Evolutionary conservation across 2,329 filamentous ascomycete genomes (phyloP).

Genomic region (Thermoascus crustaceus): DNA sequence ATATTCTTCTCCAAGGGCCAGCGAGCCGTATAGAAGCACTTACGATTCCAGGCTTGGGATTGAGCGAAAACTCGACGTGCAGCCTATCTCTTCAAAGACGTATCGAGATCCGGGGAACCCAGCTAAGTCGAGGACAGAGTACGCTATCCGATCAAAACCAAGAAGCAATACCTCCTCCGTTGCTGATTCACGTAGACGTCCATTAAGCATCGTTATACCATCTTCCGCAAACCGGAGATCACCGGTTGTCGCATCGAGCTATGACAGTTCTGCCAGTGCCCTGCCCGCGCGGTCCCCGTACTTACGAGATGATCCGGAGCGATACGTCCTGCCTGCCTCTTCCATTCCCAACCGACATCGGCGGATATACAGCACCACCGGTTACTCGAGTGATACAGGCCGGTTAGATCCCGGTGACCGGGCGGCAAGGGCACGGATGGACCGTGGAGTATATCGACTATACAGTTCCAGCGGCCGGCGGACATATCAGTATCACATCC

Average conservation of each 20-base stretch:
- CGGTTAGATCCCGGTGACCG: slow-evolving; percentile 17
- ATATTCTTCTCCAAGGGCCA: slow-evolving; percentile 21
- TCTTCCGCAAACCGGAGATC: slow-evolving; percentile 13
- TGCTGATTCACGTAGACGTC: slow-evolving; percentile 19
- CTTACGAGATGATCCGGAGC: slow-evolving; percentile 20
- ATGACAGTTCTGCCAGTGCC: slow-evolving; percentile 26
- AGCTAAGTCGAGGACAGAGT: slow-evolving; percentile 28
- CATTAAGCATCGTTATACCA: slow-evolving; percentile 21
- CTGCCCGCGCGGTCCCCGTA: slow-evolving; percentile 15
- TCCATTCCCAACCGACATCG: slow-evolving; percentile 21
- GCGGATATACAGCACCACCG: slow-evolving; percentile 24
- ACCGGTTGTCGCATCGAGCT: slow-evolving; percentile 20
- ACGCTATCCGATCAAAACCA: slow-evolving; percentile 28
- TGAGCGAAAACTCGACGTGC: slow-evolving; percentile 24
- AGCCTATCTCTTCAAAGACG: slow-evolving; percentile 24
- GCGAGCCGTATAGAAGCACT: slow-evolving; percentile 16
- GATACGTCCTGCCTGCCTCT: slow-evolving; percentile 27
- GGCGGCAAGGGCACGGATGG: slow-evolving; percentile 13
- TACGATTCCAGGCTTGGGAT: slow-evolving; percentile 20
- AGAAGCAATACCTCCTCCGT: slow-evolving; percentile 28
- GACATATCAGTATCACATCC: slow-evolving; percentile 24
- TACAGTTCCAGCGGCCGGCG: slow-evolving; percentile 17
- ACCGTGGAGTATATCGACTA: slow-evolving; percentile 18
- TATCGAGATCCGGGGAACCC: slow-evolving; percentile 24
- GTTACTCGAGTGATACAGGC: slow-evolving; percentile 31